Evolutionary conservation across 805 yeast genomes (phyloP).

Genomic region (Teunomyces pallodes): DNA sequence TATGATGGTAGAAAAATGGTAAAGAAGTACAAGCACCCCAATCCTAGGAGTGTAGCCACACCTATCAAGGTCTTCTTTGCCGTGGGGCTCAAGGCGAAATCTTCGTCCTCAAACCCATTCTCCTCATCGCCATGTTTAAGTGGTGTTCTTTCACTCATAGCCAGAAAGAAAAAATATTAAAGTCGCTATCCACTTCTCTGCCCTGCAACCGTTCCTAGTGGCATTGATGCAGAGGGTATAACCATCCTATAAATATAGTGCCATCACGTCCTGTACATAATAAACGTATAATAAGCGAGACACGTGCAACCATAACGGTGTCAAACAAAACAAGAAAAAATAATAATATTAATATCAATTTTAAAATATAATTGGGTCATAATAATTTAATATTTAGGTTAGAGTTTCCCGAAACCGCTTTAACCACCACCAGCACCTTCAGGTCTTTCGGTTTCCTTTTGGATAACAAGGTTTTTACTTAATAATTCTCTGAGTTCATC

Average conservation of each 20-base stretch:
- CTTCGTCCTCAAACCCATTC: slow-evolving; percentile 16
- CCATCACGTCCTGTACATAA: neutral
- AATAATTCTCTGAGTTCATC: slow-evolving; percentile 60
- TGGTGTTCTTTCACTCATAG: slow-evolving; percentile 12
- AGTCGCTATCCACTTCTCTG: neutral
- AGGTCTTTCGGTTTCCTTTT: slow-evolving; percentile 53
- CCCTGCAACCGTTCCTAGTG: neutral
- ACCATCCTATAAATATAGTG: neutral
- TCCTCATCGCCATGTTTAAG: slow-evolving; percentile 13
- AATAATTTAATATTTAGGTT: neutral
- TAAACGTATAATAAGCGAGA: neutral
- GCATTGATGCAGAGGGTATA: neutral
- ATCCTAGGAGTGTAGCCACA: slow-evolving; percentile 10
- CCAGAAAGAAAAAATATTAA: no score
- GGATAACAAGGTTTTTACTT: slow-evolving; percentile 58
- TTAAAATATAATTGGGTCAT: neutral
- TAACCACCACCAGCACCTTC: slow-evolving; percentile 47
- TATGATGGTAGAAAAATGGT: slow-evolving; percentile 30
- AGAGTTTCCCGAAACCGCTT: neutral
- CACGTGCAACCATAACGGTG: neutral
- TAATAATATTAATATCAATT: neutral
- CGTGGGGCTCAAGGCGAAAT: slow-evolving; percentile 7
- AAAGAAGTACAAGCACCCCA: slow-evolving; percentile 25
- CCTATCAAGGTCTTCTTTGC: slow-evolving; percentile 15
- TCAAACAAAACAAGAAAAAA: neutral